Evolutionary conservation across 352 stramenopile species (phyloP).

Genomic region (Phytopythium delawarense): DNA sequence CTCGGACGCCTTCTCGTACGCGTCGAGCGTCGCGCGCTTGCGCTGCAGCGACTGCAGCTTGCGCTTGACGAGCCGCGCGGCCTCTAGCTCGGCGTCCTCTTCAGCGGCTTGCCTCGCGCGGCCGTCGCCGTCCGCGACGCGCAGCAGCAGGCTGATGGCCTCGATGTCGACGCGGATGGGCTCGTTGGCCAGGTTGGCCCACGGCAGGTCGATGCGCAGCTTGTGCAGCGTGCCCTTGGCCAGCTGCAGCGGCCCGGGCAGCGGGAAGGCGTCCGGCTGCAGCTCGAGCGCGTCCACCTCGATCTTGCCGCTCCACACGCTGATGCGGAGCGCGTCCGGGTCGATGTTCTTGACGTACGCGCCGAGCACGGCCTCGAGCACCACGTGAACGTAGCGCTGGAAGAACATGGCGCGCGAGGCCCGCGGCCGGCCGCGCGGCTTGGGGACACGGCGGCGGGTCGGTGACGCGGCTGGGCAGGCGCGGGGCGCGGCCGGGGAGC

Average conservation of each 20-base stretch:
- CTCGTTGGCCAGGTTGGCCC: conserved; percentile 65
- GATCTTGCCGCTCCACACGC: conserved; percentile 83
- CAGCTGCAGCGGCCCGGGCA: conserved; percentile 61
- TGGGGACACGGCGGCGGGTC: too few relatives aligned
- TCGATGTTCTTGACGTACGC: conserved; percentile 88
- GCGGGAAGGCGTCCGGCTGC: conserved; percentile 60
- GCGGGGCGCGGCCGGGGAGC: too few relatives aligned
- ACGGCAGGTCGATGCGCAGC: conserved; percentile 71
- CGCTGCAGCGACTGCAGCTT: conserved; percentile 58
- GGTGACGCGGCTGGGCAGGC: too few relatives aligned
- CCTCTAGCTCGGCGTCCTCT: conserved; percentile 9
- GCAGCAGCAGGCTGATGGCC: conserved; percentile 68
- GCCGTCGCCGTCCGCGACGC: conserved; percentile 33
- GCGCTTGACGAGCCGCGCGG: conserved; percentile 21
- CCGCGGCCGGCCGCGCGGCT: background rate
- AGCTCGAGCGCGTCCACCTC: conserved; percentile 80
- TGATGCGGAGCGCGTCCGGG: conserved; percentile 79
- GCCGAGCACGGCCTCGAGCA: conserved; percentile 78
- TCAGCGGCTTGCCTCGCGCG: background rate
- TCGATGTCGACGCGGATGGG: conserved; percentile 77
- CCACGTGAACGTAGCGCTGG: conserved; percentile 81
- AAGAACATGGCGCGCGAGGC: conserved; percentile 45
- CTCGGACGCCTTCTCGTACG: conserved; percentile 70
- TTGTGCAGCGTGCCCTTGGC: conserved; percentile 76
- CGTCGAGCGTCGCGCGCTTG: conserved; percentile 75